These are phyloP conservation scores for Phaeoacremonium minimum DNA, from an alignment of 2,329 filamentous ascomycete genomes.

Conservation along the genomic window DNA sequence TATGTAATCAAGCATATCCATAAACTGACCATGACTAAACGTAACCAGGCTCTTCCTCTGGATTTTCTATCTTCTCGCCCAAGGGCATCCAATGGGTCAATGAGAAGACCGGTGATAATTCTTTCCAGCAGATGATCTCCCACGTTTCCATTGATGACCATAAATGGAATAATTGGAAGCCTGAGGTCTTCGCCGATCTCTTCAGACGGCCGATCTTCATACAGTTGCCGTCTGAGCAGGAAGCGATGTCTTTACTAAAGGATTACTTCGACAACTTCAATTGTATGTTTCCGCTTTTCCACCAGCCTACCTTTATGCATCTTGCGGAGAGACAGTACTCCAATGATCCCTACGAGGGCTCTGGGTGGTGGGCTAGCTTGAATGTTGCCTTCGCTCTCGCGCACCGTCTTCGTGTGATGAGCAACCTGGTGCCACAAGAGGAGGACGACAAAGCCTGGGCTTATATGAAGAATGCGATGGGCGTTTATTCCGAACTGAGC, in stretches of 20 bases:
- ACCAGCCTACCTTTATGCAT: slow-evolving; percentile 98
- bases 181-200: slow-evolving; percentile 91
- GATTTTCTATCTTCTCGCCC: slow-evolving; percentile 97
- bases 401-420: slow-evolving; percentile 90
- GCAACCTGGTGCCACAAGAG: slow-evolving; percentile 82
- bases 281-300: slow-evolving; percentile 95
- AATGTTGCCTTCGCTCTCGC: slow-evolving; percentile 93
- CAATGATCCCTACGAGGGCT: slow-evolving; percentile 85
- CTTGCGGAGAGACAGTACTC: slow-evolving; percentile 93
- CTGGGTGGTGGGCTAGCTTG: slow-evolving; percentile 97
- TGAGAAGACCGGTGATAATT: slow-evolving; percentile 91
- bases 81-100: slow-evolving; percentile 99
- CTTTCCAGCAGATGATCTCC: slow-evolving; percentile 92
- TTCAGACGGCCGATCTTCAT: slow-evolving; percentile 83
- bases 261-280: slow-evolving; percentile 99
- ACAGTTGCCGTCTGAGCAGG: slow-evolving; percentile 77
- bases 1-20: slow-evolving; percentile 31
- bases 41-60: slow-evolving; percentile 78
- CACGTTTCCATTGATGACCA: slow-evolving; percentile 88
- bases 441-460: slow-evolving; percentile 95
- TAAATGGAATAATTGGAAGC: slow-evolving; percentile 97
- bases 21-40: slow-evolving; percentile 7
- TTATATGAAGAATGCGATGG: slow-evolving; percentile 95
- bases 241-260: slow-evolving; percentile 80
- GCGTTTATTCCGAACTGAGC: slow-evolving; percentile 84